A percentile compares a stretch with the other conserved stretches of the same genome.
Conservation (phyloP, 306 rosid genomes). For the Ziziphus jujuba region DNA sequence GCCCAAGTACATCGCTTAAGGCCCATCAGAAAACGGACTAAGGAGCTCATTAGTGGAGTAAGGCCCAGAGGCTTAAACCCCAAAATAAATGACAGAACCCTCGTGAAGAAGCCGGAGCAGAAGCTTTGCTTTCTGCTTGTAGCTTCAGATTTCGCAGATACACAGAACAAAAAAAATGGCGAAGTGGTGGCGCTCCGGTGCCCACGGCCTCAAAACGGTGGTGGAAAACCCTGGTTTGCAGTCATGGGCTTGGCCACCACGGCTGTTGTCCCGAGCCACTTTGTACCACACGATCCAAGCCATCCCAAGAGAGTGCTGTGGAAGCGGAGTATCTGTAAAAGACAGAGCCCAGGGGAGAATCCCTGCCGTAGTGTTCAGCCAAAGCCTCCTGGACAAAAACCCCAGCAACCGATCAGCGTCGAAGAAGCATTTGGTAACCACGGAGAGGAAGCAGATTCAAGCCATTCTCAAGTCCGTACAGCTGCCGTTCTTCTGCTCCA, state of each 20-base stretch:
- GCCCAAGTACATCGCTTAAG: background rate
- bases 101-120: background rate
- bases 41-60: background rate
- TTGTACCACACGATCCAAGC: slow-evolving; percentile 87
- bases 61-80: slow-evolving; percentile 28
- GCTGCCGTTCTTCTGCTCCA: slow-evolving; percentile 71
- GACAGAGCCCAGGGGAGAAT: slow-evolving; percentile 84
- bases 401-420: slow-evolving; percentile 27
- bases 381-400: slow-evolving; percentile 43
- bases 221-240: slow-evolving; percentile 6
- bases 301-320: slow-evolving; percentile 71
- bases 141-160: background rate
- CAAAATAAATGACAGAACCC: slow-evolving; percentile 11
- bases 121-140: too few relatives aligned
- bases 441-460: slow-evolving; percentile 83
- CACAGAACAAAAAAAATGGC: slow-evolving; percentile 47
- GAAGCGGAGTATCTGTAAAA: slow-evolving; percentile 51
- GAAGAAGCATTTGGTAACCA: slow-evolving; percentile 66
- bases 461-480: slow-evolving; percentile 57
- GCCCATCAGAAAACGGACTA: too few relatives aligned
- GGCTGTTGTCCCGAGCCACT: slow-evolving; percentile 13
- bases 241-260: background rate
- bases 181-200: slow-evolving; percentile 72
- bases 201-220: slow-evolving; percentile 38
- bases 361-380: slow-evolving; percentile 79